Evolutionary conservation across 805 yeast genomes (phyloP).

Genomic region (Ogataea populi-albae): DNA sequence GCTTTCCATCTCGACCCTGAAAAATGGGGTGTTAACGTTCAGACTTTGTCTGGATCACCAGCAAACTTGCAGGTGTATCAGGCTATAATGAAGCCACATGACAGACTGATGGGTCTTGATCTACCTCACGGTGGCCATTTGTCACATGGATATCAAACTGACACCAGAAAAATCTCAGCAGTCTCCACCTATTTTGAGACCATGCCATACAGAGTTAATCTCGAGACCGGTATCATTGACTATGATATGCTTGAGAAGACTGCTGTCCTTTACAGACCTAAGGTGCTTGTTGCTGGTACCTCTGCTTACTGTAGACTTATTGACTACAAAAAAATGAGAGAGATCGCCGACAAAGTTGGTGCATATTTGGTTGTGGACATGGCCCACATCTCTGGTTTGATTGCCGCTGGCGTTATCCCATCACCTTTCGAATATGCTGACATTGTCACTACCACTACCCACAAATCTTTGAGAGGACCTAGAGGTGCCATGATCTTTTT

Average conservation of each 20-base stretch:
- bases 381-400: constrained; percentile 97
- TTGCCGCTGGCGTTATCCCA: constrained; percentile 93
- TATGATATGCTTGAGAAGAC: constrained; percentile 92
- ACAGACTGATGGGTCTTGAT: constrained; percentile 96
- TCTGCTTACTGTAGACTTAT: constrained; percentile 96
- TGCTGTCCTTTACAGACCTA: constrained; percentile 91
- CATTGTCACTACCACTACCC: constrained; percentile 97
- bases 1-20: constrained; percentile 80
- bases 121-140: constrained; percentile 99
- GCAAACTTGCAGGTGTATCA: constrained; percentile 96
- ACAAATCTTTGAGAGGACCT: constrained; percentile 98
- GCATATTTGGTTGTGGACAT: constrained; percentile 95
- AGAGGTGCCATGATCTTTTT: constrained; percentile 99
- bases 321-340: constrained; percentile 94
- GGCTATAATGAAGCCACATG: constrained; percentile 93
- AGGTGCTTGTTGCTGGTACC: constrained; percentile 95
- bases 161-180: constrained; percentile 87
- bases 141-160: constrained; percentile 98
- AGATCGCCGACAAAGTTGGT: constrained; percentile 95
- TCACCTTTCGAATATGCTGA: constrained; percentile 97
- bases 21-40: constrained; percentile 98
- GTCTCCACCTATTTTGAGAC: constrained; percentile 97
- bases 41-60: constrained; percentile 94
- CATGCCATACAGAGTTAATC: constrained; percentile 95
- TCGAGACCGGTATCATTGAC: constrained; percentile 91